Percentiles rank a stretch among this genome's conserved stretches.
Conservation (phyloP, 495 filamentous ascomycete species). For the Penicillium herquei region DNA sequence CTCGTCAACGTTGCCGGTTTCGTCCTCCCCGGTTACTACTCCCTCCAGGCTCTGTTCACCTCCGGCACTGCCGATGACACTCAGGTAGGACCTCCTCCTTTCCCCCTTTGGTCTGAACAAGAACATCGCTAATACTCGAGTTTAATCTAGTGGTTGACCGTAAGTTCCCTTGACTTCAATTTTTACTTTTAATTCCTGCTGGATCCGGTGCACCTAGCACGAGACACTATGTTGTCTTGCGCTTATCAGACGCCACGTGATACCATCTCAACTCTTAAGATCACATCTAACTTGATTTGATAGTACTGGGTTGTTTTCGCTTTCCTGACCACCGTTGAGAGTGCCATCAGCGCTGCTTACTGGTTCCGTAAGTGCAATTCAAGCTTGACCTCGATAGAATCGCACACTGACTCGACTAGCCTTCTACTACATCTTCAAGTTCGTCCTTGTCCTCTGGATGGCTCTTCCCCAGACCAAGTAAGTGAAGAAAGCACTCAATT, state of each 20-base stretch:
- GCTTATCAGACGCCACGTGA: conserved; percentile 24
- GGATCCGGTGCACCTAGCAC: conserved; percentile 9
- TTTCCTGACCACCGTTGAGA: conserved; percentile 92
- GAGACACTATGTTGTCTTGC: conserved; percentile 9
- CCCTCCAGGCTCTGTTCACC: conserved; percentile 85
- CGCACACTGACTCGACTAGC: conserved; percentile 37
- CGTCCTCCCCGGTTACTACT: conserved; percentile 92
- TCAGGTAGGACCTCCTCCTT: conserved; percentile 55
- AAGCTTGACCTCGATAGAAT: too few species aligned
- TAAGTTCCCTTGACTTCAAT: conserved; percentile 44
- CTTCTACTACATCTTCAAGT: conserved; percentile 99
- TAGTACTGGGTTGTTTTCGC: conserved; percentile 98
- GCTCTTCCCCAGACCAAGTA: conserved; percentile 91
- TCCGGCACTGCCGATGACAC: conserved; percentile 82
- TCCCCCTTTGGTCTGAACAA: conserved; percentile 9
- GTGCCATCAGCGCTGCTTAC: conserved; percentile 89
- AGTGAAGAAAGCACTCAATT: conserved; percentile 26
- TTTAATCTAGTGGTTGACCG: conserved; percentile 59
- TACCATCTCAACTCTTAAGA: conserved; percentile 10
- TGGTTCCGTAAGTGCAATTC: conserved; percentile 75
- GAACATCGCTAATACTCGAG: conserved; percentile 13
- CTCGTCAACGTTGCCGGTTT: conserved; percentile 97
- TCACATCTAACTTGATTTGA: conserved; percentile 15
- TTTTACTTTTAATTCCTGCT: background rate
- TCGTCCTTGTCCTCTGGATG: conserved; percentile 94